Conservation (phyloP, 495 filamentous ascomycete genomes). For the Podospora pseudocomata region DNA sequence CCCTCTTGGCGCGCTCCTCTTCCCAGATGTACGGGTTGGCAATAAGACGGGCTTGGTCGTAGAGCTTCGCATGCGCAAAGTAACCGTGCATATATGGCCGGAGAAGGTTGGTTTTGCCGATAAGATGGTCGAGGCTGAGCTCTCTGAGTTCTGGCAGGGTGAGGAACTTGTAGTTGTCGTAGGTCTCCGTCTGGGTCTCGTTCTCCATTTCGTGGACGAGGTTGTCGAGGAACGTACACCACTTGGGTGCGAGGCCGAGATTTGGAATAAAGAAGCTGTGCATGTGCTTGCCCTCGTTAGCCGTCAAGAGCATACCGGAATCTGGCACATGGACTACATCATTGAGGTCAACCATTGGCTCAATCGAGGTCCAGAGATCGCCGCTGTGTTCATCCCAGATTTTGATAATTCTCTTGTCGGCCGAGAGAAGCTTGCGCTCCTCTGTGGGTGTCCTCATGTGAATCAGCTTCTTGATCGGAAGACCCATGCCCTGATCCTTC, state of each 20-base stretch:
- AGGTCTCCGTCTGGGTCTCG: constrained; percentile 65
- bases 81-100: constrained; percentile 98
- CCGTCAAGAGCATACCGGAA: constrained; percentile 88
- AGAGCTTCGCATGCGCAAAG: constrained; percentile 88
- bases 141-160: constrained; percentile 75
- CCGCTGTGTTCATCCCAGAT: constrained; percentile 83
- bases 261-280: constrained; percentile 96
- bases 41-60: constrained; percentile 91
- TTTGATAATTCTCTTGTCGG: constrained; percentile 95
- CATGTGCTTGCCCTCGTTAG: constrained; percentile 69
- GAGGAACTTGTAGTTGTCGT: constrained; percentile 98
- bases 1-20: constrained; percentile 77
- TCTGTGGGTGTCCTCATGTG: constrained; percentile 76
- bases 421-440: constrained; percentile 83
- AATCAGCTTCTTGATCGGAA: constrained; percentile 82
- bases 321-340: constrained; percentile 83
- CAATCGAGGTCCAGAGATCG: constrained; percentile 87
- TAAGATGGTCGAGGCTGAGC: constrained; percentile 78
- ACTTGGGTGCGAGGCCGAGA: constrained; percentile 77
- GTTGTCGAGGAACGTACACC: constrained; percentile 96
- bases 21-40: constrained; percentile 89
- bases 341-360: constrained; percentile 92
- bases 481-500: constrained; percentile 96
- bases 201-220: constrained; percentile 98
- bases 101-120: constrained; percentile 80